Evolutionary conservation across 192 early-diverging fungal species (phyloP).

Genomic region (Umbelopsis isabellina): DNA sequence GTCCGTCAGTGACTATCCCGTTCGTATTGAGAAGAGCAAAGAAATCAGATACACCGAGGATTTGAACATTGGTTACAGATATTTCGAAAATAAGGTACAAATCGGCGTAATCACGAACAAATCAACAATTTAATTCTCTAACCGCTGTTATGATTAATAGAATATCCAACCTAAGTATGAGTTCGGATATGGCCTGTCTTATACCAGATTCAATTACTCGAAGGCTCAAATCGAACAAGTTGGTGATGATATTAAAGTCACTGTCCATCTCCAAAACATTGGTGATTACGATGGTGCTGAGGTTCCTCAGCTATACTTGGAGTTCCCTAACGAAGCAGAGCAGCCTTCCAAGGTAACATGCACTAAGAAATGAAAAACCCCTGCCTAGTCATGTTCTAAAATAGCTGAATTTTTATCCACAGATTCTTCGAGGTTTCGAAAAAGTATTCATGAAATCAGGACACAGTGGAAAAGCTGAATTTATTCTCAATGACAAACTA

Average conservation of each 20-base stretch:
- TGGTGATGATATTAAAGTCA: constrained; percentile 15
- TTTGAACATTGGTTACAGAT: constrained; percentile 57
- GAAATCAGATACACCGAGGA: constrained; percentile 52
- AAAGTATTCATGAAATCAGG: constrained; percentile 31
- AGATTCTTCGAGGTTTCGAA: constrained; percentile 36
- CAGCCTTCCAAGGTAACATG: constrained; percentile 39
- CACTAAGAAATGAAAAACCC: neutral
- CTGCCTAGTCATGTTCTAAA: neutral
- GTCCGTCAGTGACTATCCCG: constrained; percentile 48
- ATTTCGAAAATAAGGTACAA: constrained; percentile 39
- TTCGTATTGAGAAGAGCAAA: constrained; percentile 16
- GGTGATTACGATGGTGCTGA: constrained; percentile 37
- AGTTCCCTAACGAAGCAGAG: constrained; percentile 42
- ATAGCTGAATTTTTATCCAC: neutral
- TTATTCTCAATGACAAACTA: constrained; percentile 45
- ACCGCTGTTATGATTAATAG: neutral
- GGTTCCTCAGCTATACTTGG: constrained; percentile 40
- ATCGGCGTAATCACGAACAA: too few species aligned
- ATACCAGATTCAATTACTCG: constrained; percentile 60
- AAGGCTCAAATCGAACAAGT: constrained; percentile 25
- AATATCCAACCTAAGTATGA: constrained; percentile 50
- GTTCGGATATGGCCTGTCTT: constrained; percentile 70
- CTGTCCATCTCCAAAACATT: constrained; percentile 39
- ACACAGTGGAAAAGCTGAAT: constrained; percentile 28
- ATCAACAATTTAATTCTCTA: too few species aligned